Evolutionary conservation across 139 green algal genomes (phyloP), one percentile per base, ranked within the genome.

Genomic region (Bryopsis sp.): DNA sequence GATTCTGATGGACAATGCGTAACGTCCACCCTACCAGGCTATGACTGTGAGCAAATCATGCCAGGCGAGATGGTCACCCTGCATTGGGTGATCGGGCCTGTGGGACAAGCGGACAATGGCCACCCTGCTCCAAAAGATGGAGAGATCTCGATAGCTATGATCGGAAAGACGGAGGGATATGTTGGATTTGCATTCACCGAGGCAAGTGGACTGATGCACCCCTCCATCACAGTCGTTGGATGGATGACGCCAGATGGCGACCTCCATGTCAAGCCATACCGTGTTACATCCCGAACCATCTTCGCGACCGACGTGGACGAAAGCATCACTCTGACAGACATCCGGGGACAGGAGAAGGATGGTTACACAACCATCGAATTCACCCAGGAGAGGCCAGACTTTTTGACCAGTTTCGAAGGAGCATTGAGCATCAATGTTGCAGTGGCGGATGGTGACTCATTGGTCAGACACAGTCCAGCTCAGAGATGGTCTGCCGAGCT

Each of bases 361-460:
- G 59, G 59, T 31, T 26, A 47, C 19, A 67, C 59, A 7, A 67
- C 59, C 29, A 43, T 67, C 31, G 22, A 67, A 31, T 67, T 67
- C 33, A 67, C 28, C 8, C 24, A 26, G 33, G 24, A 28, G 19
- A n/a, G n/a, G n/a, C n/a, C n/a, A n/a, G n/a, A n/a, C n/a, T n/a
- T n/a, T n/a, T 61, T 61, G 15, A 61, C 50, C 31, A 32, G 33
- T 61, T 61, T 61, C 33, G 15, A 61, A 61, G 15, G 33, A 26
- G 24, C 50, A 36, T 6, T 61, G 15, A 32, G 6, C 33, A 15
- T 61, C 24, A 61, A 61, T 26, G 31, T 28, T 28, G 50, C 50
- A 61, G 50, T 61, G 6, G 15, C 8, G 33, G 15, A 28, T 61
- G 8, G 24, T 35, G 50, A 61, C 50, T 35, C 15, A 28, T 32